Conservation (phyloP, 2,329 filamentous ascomycete species). For the Calonectria honghensis region DNA sequence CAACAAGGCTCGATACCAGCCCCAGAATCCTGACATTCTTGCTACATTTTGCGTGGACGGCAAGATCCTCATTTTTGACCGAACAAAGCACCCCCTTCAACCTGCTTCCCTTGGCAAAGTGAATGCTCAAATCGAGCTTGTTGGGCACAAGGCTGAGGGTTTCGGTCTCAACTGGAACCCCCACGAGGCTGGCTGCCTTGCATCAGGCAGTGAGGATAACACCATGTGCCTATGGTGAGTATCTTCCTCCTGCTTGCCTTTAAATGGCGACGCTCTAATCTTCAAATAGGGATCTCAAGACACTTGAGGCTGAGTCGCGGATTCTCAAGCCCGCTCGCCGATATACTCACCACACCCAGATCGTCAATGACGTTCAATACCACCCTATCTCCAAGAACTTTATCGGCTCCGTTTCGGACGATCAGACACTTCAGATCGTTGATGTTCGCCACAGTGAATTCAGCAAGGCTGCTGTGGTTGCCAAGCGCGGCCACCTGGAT, state of each 20-base stretch:
- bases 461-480: slow-evolving; percentile 80
- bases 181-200: slow-evolving; percentile 85
- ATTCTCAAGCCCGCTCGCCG: slow-evolving; percentile 81
- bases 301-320: slow-evolving; percentile 81
- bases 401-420: slow-evolving; percentile 95
- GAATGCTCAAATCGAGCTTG: slow-evolving; percentile 88
- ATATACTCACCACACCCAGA: slow-evolving; percentile 91
- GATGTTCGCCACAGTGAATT: slow-evolving; percentile 84
- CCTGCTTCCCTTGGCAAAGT: slow-evolving; percentile 79
- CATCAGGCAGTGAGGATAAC: slow-evolving; percentile 92
- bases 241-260: slow-evolving; percentile 12
- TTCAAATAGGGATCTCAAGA: slow-evolving; percentile 82
- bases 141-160: slow-evolving; percentile 91
- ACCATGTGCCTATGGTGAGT: slow-evolving; percentile 92
- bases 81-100: slow-evolving; percentile 90
- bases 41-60: slow-evolving; percentile 94
- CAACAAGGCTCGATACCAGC: slow-evolving; percentile 98
- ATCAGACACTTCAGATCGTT: slow-evolving; percentile 93
- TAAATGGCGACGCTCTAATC: slow-evolving; percentile 44
- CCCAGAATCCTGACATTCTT: slow-evolving; percentile 97
- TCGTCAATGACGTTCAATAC: slow-evolving; percentile 98
- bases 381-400: slow-evolving; percentile 90
- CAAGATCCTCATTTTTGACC: slow-evolving; percentile 93
- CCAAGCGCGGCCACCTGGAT: slow-evolving; percentile 86
- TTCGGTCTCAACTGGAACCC: slow-evolving; percentile 97